A percentile compares a stretch with the other conserved stretches of the same genome.
Conservation (phyloP, 1,284 basidiomycete genomes). For the Ceratobasidium sp. region DNA sequence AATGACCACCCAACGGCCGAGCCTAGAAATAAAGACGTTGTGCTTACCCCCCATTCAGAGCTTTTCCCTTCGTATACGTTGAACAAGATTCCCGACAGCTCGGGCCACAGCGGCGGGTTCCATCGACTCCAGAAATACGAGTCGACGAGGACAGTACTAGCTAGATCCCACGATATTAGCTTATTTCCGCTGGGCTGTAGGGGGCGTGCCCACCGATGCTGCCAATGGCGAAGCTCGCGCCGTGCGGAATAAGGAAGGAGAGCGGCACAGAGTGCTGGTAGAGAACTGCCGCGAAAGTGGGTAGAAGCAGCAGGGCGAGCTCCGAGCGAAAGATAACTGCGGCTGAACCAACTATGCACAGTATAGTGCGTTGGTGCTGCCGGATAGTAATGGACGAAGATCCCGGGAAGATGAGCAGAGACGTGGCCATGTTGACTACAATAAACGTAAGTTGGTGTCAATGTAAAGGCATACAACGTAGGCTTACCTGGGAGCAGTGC, state of each 20-base stretch:
- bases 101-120: slow-evolving; percentile 77
- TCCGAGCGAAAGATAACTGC: slow-evolving; percentile 84
- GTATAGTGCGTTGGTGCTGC: slow-evolving; percentile 47
- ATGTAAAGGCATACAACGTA: neutral
- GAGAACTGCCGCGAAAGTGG: slow-evolving; percentile 68
- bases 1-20: neutral
- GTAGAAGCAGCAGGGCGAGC: slow-evolving; percentile 63
- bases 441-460: slow-evolving; percentile 19
- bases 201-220: slow-evolving; percentile 34
- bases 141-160: slow-evolving; percentile 71
- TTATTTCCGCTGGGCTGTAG: neutral
- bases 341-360: slow-evolving; percentile 65
- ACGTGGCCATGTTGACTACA: slow-evolving; percentile 70
- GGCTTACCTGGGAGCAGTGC: slow-evolving; percentile 77
- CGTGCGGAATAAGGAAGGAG: slow-evolving; percentile 45
- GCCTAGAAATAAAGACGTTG: slow-evolving; percentile 4
- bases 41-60: slow-evolving; percentile 87
- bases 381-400: slow-evolving; percentile 38
- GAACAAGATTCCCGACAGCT: slow-evolving; percentile 80
- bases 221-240: slow-evolving; percentile 36
- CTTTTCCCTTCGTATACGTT: slow-evolving; percentile 89
- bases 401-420: slow-evolving; percentile 59
- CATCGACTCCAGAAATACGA: slow-evolving; percentile 82
- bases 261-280: slow-evolving; percentile 48
- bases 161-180: slow-evolving; percentile 54